phyloP scores from a whole-genome alignment of 306 rosid species.

The Purshia tridentata region DNA sequence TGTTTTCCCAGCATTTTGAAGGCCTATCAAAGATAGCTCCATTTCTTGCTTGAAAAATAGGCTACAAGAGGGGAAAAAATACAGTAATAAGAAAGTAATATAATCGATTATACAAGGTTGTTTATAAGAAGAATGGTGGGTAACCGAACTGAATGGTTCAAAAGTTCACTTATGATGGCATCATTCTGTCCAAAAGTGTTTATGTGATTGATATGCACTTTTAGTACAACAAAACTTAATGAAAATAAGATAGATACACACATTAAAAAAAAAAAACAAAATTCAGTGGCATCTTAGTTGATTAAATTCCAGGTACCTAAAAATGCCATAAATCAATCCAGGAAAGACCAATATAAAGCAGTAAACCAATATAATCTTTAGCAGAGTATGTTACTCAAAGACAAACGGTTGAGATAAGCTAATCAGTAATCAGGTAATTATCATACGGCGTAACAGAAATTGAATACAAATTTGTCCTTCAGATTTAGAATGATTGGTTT shows the following conservation, averaged over 20 bases:
- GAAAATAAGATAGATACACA: background rate
- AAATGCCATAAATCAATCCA: background rate
- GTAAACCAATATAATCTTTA: background rate
- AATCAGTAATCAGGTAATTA: background rate
- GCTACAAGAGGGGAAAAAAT: conserved; percentile 21
- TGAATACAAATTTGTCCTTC: background rate
- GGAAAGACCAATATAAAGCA: background rate
- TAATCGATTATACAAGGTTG: background rate
- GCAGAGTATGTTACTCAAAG: background rate
- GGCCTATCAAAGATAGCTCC: conserved; percentile 71
- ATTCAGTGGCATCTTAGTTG: background rate
- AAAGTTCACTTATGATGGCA: background rate
- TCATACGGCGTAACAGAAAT: background rate
- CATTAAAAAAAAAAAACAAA: background rate
- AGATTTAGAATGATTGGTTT: background rate
- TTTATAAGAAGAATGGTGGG: too few species aligned
- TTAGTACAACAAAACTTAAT: background rate
- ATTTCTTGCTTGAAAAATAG: conserved; percentile 76
- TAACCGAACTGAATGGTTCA: background rate
- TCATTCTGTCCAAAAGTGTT: background rate
- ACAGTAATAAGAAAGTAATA: background rate
- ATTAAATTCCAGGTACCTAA: background rate
- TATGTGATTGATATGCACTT: too few species aligned
- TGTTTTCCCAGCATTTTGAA: conserved; percentile 78
- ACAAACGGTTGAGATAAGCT: background rate